A percentile compares a stretch with the other conserved stretches of the same genome.
phyloP scores from a whole-genome alignment of 106 monocot species.

The Dioscorea zingiberensis region DNA sequence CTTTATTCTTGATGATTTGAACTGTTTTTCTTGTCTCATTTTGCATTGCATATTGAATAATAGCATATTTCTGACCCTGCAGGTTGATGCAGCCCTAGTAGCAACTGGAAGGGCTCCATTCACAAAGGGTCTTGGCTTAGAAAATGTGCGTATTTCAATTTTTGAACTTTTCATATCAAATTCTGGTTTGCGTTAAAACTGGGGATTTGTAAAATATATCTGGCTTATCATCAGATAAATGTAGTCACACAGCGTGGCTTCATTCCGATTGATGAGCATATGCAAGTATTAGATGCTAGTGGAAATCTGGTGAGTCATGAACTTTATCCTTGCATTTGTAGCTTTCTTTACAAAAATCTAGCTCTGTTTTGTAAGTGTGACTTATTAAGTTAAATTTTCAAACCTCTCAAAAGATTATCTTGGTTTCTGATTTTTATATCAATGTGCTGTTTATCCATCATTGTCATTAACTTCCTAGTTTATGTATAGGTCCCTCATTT shows the following conservation, averaged over 20 bases:
- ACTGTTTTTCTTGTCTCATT: neutral
- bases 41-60: no score
- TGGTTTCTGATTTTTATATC: no score
- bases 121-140: constrained; percentile 96
- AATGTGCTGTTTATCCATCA: no score
- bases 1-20: neutral
- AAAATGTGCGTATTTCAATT: constrained; percentile 47
- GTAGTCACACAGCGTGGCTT: constrained; percentile 94
- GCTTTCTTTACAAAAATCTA: neutral
- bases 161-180: neutral
- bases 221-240: constrained; percentile 54
- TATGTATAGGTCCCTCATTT: constrained; percentile 69
- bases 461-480: no score
- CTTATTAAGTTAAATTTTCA: no score
- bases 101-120: constrained; percentile 98
- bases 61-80: neutral
- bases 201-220: neutral
- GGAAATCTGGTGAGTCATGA: constrained; percentile 63
- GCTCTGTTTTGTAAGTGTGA: no score
- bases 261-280: constrained; percentile 89
- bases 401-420: no score
- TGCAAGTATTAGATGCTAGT: constrained; percentile 80
- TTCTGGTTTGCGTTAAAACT: no score
- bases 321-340: neutral
- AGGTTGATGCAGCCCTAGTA: constrained; percentile 99